Conservation (phyloP, 371 early-diverging fungal species). For the Funneliformis caledonium region DNA sequence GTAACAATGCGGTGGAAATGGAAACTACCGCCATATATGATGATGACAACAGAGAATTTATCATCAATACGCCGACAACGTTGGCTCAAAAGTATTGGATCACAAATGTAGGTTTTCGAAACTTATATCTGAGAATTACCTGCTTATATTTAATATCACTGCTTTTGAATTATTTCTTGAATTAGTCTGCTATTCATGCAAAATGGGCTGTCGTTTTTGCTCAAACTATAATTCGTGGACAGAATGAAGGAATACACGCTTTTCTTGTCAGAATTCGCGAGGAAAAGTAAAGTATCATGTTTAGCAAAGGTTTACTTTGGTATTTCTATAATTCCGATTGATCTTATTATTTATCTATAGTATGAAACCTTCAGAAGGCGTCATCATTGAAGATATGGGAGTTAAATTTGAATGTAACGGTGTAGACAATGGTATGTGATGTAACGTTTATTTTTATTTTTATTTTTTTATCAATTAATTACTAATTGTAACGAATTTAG, state of each 20-base stretch:
- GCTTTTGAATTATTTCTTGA: background rate
- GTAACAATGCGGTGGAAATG: constrained; percentile 81
- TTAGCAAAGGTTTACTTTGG: background rate
- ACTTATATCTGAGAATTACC: background rate
- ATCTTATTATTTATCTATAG: constrained; percentile 27
- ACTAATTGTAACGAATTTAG: background rate
- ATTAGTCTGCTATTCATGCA: constrained; percentile 63
- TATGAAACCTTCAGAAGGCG: constrained; percentile 58
- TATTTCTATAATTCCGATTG: background rate
- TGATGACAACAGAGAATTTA: constrained; percentile 62
- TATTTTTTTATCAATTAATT: background rate
- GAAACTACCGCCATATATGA: constrained; percentile 66
- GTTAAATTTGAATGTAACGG: constrained; percentile 64
- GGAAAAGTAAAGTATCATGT: constrained; percentile 48
- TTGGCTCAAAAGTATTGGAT: constrained; percentile 78
- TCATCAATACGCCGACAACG: constrained; percentile 71
- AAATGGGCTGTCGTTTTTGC: constrained; percentile 75
- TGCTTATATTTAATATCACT: background rate
- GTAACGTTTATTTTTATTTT: background rate
- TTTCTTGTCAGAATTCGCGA: constrained; percentile 72
- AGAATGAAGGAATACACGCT: constrained; percentile 68
- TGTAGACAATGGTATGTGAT: constrained; percentile 63
- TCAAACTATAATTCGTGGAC: constrained; percentile 64
- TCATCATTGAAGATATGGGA: constrained; percentile 74
- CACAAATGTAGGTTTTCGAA: constrained; percentile 52